Percentiles rank a stretch among this genome's conserved stretches.
Conservation (phyloP, 257 asterid genomes). For the Lantana camara region DNA sequence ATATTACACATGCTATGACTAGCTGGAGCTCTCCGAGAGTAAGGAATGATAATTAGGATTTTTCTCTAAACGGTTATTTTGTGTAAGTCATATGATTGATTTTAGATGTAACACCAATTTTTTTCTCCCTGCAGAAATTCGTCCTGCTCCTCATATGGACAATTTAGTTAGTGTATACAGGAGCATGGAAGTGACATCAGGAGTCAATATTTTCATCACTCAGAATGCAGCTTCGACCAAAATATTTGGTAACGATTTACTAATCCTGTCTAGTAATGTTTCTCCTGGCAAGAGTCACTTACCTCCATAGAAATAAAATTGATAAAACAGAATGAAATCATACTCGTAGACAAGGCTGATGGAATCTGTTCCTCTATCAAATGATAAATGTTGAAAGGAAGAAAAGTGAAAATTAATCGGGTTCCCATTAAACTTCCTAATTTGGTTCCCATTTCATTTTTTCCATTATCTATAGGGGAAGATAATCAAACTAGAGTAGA, state of each 20-base stretch:
- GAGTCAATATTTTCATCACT: constrained; percentile 57
- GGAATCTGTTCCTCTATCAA: neutral
- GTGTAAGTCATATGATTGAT: too few relatives aligned
- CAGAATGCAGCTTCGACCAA: constrained; percentile 52
- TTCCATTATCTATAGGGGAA: constrained; percentile 31
- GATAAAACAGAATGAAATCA: neutral
- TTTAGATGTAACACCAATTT: neutral
- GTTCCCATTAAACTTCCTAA: neutral
- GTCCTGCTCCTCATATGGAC: constrained; percentile 97
- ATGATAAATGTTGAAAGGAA: neutral
- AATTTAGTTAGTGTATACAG: constrained; percentile 85
- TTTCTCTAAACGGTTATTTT: too few relatives aligned
- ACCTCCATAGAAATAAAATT: neutral
- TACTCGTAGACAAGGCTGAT: neutral
- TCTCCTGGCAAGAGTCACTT: neutral
- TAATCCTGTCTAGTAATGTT: neutral
- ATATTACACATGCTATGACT: too few relatives aligned
- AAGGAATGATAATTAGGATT: too few relatives aligned
- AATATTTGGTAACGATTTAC: constrained; percentile 50
- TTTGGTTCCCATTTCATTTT: constrained; percentile 15
- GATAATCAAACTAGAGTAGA: constrained; percentile 37
- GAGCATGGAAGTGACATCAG: constrained; percentile 89
- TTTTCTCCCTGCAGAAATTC: constrained; percentile 55
- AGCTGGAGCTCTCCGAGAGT: neutral
- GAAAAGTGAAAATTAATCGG: neutral